Evolutionary conservation across 2,329 filamentous ascomycete species (phyloP), one percentile per base, ranked within the genome.

Genomic region (Coniella lustricola): DNA sequence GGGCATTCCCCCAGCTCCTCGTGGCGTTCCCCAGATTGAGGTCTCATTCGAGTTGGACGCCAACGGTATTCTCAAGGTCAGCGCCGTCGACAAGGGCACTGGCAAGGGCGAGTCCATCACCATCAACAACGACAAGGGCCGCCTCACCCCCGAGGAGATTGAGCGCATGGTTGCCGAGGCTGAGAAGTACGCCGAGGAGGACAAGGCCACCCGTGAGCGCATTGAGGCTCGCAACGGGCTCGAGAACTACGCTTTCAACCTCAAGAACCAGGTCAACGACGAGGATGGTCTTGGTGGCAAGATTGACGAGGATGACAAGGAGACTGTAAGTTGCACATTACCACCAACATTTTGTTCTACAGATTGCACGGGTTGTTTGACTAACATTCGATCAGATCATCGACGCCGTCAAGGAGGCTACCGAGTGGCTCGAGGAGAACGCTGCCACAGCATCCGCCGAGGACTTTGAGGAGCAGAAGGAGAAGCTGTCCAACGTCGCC

Each of bases 391-490:
- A 16, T 25, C 46, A 85, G 81, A 82, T 98, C 61, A 74, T 95
- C 57, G 90, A 96, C 58, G 93, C 93, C 56, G 83, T 98, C 74
- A 97, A 97, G 86, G 93, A 98, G 77, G 77, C 89, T 56, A 85
- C 84, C 61, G 90, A 96, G 69, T 98, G 93, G 93, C 84, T 98
- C 52, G 90, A 96, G 61, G 89, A 95, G 81, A 94, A 96, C 73
- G 87, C 81, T 58, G 82, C 85, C 58, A 85, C 85, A 45, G 93
- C 93, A 56, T 81, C 77, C 59, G 78, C 89, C 52, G 91, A 96
- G 76, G 93, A 97, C 76, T 96, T 97, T 62, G 90, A 96, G 72
- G 93, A 98, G 82, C 91, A 97, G 79, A 95, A 94, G 79, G 91
- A 98, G 86, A 96, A 96, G 81, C 81, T 98, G 59, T 94, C 87